Evolutionary conservation across 2,329 filamentous ascomycete genomes (phyloP), one percentile per base, ranked within the genome.

Genomic region (Coniella lustricola): DNA sequence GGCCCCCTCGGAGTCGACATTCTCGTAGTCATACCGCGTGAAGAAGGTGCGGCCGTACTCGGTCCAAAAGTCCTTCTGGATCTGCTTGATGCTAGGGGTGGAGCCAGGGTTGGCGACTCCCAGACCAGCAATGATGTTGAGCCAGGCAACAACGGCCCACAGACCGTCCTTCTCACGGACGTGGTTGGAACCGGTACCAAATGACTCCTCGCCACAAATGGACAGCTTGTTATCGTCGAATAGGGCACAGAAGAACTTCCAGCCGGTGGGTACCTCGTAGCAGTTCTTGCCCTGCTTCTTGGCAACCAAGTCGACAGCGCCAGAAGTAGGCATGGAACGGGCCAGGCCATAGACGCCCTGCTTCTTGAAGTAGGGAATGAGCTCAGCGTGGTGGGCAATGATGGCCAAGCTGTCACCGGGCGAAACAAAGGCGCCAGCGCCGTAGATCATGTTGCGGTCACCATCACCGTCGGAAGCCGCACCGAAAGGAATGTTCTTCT

Each of bases 401-500:
- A 98, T 98, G 63, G 93, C 93, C 61, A 98, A 76, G 62, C 89
- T 95, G 75, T 98, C 93, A 64, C 93, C 93, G 7, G 93, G 93
- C 7, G 91, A 97, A 54, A 98, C 93, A 64, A 98, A 98, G 38
- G 86, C 83, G 62, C 94, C 91, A 57, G 91, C 90, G 55, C 93
- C 93, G 71, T 98, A 98, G 64, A 98, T 98, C 93, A 98, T 98
- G 82, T 98, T 98, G 60, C 93, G 87, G 75, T 98, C 93, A 62
- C 93, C 93, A 61, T 98, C 93, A 59, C 93, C 93, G 59, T 98
- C 93, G 55, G 88, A 95, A 41, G 93, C 93, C 51, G 93, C 93
- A 63, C 93, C 93, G 61, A 98, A 98, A 64, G 94, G 93, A 56
- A 98, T 90, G 51, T 82, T 80, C 61, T 88, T 83, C 74, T 87